These are phyloP conservation scores for Agrocybe pediades DNA, from an alignment of 768 basidiomycete species.

Conservation along the genomic window DNA sequence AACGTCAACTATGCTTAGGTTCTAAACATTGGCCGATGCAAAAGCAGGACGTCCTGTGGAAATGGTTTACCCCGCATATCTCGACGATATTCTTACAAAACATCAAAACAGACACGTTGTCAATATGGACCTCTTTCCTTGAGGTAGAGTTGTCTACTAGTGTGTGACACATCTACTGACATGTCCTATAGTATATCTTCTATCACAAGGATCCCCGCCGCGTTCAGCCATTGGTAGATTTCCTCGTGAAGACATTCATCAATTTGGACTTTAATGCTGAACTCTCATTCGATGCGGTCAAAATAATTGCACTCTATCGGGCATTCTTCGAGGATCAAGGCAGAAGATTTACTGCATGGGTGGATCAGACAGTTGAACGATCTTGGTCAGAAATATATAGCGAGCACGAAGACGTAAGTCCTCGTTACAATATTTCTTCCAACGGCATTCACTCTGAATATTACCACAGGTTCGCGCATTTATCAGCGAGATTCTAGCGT, in stretches of 20 bases:
- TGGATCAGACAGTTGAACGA: conserved; percentile 61
- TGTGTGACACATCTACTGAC: conserved; percentile 1
- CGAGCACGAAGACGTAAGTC: conserved; percentile 77
- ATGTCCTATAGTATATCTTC: conserved; percentile 62
- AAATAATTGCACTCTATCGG: conserved; percentile 67
- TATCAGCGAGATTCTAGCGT: conserved; percentile 74
- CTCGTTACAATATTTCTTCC: not conserved
- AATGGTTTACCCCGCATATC: conserved; percentile 76
- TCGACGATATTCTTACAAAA: conserved; percentile 65
- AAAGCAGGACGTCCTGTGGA: conserved; percentile 73
- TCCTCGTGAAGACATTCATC: conserved; percentile 63
- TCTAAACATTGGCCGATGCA: conserved; percentile 84
- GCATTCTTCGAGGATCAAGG: conserved; percentile 74
- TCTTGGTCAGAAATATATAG: conserved; percentile 73
- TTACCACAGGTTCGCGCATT: conserved; percentile 63
- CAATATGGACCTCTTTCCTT: conserved; percentile 78
- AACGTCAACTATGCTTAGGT: conserved; percentile 38
- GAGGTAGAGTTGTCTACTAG: conserved; percentile 45
- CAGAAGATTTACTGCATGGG: conserved; percentile 83
- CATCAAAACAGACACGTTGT: conserved; percentile 80
- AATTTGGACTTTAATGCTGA: conserved; percentile 78
- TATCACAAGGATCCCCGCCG: conserved; percentile 82
- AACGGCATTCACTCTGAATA: conserved; percentile 4
- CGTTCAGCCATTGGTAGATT: conserved; percentile 77
- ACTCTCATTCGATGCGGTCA: conserved; percentile 79